Evolutionary conservation across 108 stramenopile species (phyloP), one percentile per base, ranked within the genome.

Genomic region (Phaeodactylum tricornutum): DNA sequence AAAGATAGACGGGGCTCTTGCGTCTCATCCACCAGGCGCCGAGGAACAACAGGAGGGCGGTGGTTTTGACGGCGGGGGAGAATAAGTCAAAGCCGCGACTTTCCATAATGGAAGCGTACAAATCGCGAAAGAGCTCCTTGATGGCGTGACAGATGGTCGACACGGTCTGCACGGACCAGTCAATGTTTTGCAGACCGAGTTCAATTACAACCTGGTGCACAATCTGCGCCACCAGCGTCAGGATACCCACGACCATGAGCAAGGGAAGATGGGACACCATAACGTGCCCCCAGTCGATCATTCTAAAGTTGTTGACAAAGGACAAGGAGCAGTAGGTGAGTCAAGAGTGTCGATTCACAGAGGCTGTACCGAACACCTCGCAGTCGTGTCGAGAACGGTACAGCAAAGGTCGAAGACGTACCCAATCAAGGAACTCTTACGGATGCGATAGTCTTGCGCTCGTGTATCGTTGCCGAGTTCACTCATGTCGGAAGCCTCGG

Each of bases 271-370:
- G 81, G 3, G 83, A 81, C 7, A 69, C 67, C 23, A 87, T 19
- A 17, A 92, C 90, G 58, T 92, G 90, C 16, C 78, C 68, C 90
- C 90, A 92, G 63, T 92, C 79, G 45, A 92, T 77, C 65, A 87
- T 86, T 43, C 90, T 86, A 57, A 26, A 15, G 21, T 24, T 29
- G 46, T 20, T 28, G 5, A 20, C 14, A 57, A 27, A 53, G 20
- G 26, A 57, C n/a, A 23, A 17, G 21, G 45, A 47, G 29, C 19
- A 38, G 9, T 16, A 45, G 44, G 4, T 22, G 2, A 24, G 27
- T 47, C 12, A 35, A 33, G 1, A 27, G 31, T 53, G 53, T 27
- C 20, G n/a, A n/a, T n/a, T n/a, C n/a, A n/a, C n/a, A n/a, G n/a
- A n/a, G n/a, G n/a, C n/a, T n/a, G n/a, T n/a, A n/a, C n/a, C n/a